Evolutionary conservation across 1,139 yeast species (phyloP).

Genomic region (Kodamaea alishanica): DNA sequence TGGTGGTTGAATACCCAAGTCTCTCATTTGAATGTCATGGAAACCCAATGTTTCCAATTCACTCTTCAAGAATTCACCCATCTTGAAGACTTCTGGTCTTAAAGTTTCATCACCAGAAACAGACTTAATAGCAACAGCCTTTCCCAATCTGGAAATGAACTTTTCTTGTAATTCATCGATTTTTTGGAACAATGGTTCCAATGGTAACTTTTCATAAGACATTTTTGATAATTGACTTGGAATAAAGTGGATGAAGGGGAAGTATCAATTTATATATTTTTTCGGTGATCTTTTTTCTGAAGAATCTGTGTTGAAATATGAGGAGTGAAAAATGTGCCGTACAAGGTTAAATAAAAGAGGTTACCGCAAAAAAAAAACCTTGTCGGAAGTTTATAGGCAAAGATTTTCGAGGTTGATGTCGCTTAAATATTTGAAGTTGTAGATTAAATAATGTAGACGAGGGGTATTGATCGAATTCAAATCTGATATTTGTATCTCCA

Average conservation of each 20-base stretch:
- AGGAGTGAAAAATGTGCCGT: too few relatives aligned
- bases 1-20: conserved; percentile 86
- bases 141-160: conserved; percentile 63
- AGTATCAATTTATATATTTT: too few relatives aligned
- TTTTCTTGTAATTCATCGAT: conserved; percentile 69
- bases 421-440: too few relatives aligned
- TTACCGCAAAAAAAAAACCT: too few relatives aligned
- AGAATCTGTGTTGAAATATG: too few relatives aligned
- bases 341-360: too few relatives aligned
- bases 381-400: too few relatives aligned
- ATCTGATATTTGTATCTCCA: too few relatives aligned
- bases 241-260: background rate
- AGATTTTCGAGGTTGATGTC: too few relatives aligned
- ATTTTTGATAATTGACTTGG: conserved; percentile 8
- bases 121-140: conserved; percentile 91
- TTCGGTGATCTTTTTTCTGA: background rate
- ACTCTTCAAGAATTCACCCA: conserved; percentile 75
- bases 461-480: too few relatives aligned
- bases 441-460: too few relatives aligned
- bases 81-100: conserved; percentile 80
- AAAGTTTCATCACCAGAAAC: conserved; percentile 87
- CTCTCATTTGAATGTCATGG: conserved; percentile 73
- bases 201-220: conserved; percentile 40
- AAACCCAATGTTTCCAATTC: conserved; percentile 75
- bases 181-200: conserved; percentile 50